phyloP scores from a whole-genome alignment of 352 stramenopile species.

The Globisporangium middletonii region DNA sequence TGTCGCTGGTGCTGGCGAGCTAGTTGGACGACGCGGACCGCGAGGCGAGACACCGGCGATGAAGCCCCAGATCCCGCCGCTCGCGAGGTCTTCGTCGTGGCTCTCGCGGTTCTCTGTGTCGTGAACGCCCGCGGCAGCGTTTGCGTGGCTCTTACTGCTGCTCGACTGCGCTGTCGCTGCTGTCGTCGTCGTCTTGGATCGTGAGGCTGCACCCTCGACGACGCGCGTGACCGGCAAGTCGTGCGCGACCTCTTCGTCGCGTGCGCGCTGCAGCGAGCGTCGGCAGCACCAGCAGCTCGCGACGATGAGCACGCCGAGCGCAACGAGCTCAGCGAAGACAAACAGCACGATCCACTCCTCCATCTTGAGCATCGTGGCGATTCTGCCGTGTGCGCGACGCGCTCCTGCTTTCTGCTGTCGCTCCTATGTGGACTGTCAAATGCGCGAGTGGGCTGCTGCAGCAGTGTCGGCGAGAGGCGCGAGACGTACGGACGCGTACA shows the following conservation, averaged over 20 bases:
- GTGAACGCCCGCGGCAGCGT: not conserved
- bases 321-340: conserved; percentile 5
- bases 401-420: not conserved
- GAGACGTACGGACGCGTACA: too few species aligned
- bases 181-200: not conserved
- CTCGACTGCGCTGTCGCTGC: not conserved
- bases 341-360: conserved; percentile 5
- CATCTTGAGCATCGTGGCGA: conserved; percentile 11
- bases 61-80: conserved; percentile 4
- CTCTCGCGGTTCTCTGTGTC: not conserved
- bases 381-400: not conserved
- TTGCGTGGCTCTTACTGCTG: not conserved
- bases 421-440: not conserved
- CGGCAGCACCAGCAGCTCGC: conserved; percentile 7
- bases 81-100: not conserved
- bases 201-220: not conserved
- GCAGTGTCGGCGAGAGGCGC: too few species aligned
- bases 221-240: not conserved
- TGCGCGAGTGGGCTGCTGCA: not conserved
- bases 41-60: not conserved
- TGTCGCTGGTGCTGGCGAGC: not conserved
- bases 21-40: not conserved
- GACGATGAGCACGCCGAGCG: not conserved
- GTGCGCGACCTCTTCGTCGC: not conserved
- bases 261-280: not conserved